phyloP scores from a whole-genome alignment of 805 yeast species.

The Hanseniaspora guilliermondii region DNA sequence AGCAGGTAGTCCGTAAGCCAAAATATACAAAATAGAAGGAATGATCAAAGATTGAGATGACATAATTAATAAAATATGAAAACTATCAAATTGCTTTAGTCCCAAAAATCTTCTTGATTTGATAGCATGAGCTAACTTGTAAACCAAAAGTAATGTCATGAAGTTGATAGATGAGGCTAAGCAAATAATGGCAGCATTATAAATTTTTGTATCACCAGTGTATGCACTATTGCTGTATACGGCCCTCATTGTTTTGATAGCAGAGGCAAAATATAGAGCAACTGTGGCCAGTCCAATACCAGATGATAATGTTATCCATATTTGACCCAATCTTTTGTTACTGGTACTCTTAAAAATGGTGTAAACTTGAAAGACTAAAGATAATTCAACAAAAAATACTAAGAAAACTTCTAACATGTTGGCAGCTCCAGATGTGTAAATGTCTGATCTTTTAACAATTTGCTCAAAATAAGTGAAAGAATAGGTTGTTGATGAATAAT shows the following conservation, averaged over 20 bases:
- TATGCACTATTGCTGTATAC: slow-evolving; percentile 23
- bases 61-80: slow-evolving; percentile 73
- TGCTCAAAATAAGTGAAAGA: slow-evolving; percentile 37
- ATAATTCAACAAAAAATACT: slow-evolving; percentile 46
- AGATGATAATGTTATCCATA: slow-evolving; percentile 30
- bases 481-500: slow-evolving; percentile 38
- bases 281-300: slow-evolving; percentile 42
- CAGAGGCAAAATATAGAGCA: slow-evolving; percentile 46
- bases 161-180: slow-evolving; percentile 58
- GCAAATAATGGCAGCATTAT: slow-evolving; percentile 44
- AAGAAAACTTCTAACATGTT: slow-evolving; percentile 49
- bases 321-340: slow-evolving; percentile 32
- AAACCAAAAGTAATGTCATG: slow-evolving; percentile 45
- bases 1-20: slow-evolving; percentile 35
- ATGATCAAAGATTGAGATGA: slow-evolving; percentile 66
- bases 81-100: slow-evolving; percentile 64
- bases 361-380: slow-evolving; percentile 59
- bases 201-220: slow-evolving; percentile 29
- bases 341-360: slow-evolving; percentile 55
- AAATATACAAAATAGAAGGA: slow-evolving; percentile 58
- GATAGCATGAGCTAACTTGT: slow-evolving; percentile 59
- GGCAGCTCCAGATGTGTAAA: slow-evolving; percentile 46
- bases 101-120: slow-evolving; percentile 67
- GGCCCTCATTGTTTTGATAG: slow-evolving; percentile 33
- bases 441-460: slow-evolving; percentile 28